These are phyloP conservation scores for Calonectria multiphialidica DNA, from an alignment of 2,329 filamentous ascomycete species.

Conservation along the genomic window DNA sequence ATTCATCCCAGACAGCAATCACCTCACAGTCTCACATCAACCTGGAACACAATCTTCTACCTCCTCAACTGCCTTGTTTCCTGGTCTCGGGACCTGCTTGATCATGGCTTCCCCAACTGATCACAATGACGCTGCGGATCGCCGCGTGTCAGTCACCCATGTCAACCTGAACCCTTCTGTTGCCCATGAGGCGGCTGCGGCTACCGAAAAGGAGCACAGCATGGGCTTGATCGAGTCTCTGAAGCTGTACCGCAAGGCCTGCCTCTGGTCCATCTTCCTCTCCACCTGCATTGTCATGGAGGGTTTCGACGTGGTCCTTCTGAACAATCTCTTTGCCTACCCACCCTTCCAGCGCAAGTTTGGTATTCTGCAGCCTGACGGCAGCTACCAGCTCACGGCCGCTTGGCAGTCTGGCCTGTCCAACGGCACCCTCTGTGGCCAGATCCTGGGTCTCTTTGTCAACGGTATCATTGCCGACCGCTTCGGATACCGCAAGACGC, in stretches of 20 bases:
- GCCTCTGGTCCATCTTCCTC: slow-evolving; percentile 52
- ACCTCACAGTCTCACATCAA: not conserved
- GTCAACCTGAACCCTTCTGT: slow-evolving; percentile 30
- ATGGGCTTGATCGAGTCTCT: slow-evolving; percentile 50
- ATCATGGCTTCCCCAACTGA: slow-evolving; percentile 29
- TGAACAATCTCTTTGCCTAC: slow-evolving; percentile 57
- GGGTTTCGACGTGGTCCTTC: slow-evolving; percentile 54
- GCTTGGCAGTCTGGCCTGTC: slow-evolving; percentile 65
- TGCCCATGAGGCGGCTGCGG: slow-evolving; percentile 41
- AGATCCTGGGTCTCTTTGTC: slow-evolving; percentile 63
- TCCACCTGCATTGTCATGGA: slow-evolving; percentile 55
- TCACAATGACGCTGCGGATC: slow-evolving; percentile 20
- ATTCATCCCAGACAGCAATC: not conserved
- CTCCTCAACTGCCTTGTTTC: not conserved
- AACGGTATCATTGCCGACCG: slow-evolving; percentile 62
- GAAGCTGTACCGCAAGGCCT: slow-evolving; percentile 54
- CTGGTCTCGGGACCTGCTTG: not conserved
- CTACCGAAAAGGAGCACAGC: slow-evolving; percentile 50
- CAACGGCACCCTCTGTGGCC: slow-evolving; percentile 61
- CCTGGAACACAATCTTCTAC: not conserved
- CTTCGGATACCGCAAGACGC: slow-evolving; percentile 60
- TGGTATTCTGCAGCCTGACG: slow-evolving; percentile 50
- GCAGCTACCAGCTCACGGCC: slow-evolving; percentile 59
- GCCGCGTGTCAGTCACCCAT: slow-evolving; percentile 21
- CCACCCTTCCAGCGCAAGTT: slow-evolving; percentile 54